Evolutionary conservation across 2,329 filamentous ascomycete genomes (phyloP).

Genomic region (Cryphonectria parasitica): DNA sequence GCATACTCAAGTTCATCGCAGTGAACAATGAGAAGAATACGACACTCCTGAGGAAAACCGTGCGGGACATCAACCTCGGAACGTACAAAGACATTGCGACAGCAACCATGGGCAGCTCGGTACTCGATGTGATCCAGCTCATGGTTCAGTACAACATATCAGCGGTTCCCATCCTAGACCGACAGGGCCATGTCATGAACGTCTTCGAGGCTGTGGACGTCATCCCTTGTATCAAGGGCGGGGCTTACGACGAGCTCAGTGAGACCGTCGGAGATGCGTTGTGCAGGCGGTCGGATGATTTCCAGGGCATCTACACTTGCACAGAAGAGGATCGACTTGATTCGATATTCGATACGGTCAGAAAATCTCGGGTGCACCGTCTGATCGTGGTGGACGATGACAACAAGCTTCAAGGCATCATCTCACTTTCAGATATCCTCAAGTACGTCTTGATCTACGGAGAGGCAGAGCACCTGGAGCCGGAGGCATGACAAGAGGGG

Average conservation of each 20-base stretch:
- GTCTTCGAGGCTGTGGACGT: constrained; percentile 98
- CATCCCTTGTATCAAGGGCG: constrained; percentile 92
- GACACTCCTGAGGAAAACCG: constrained; percentile 82
- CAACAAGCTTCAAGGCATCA: constrained; percentile 81
- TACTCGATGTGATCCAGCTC: constrained; percentile 91
- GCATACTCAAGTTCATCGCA: constrained; percentile 97
- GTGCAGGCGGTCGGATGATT: constrained; percentile 84
- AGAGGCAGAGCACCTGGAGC: constrained; percentile 58
- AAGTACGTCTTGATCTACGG: constrained; percentile 89
- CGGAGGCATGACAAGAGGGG: constrained; percentile 24
- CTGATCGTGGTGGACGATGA: constrained; percentile 92
- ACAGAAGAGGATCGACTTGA: constrained; percentile 88
- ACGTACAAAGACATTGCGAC: constrained; percentile 82
- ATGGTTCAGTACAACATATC: constrained; percentile 94
- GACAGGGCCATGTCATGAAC: constrained; percentile 78
- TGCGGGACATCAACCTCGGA: constrained; percentile 82
- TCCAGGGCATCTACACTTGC: constrained; percentile 96
- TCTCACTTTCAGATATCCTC: constrained; percentile 94
- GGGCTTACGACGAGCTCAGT: constrained; percentile 87
- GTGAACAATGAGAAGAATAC: constrained; percentile 89
- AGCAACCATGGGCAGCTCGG: constrained; percentile 84
- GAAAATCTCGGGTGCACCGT: constrained; percentile 91
- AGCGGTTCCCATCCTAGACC: constrained; percentile 89
- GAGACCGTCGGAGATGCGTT: constrained; percentile 87
- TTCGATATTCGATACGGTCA: constrained; percentile 95